A percentile compares a stretch with the other conserved stretches of the same genome.
Evolutionary conservation across 129 eudicot species (phyloP).

Genomic region (Artemisia tridentata): DNA sequence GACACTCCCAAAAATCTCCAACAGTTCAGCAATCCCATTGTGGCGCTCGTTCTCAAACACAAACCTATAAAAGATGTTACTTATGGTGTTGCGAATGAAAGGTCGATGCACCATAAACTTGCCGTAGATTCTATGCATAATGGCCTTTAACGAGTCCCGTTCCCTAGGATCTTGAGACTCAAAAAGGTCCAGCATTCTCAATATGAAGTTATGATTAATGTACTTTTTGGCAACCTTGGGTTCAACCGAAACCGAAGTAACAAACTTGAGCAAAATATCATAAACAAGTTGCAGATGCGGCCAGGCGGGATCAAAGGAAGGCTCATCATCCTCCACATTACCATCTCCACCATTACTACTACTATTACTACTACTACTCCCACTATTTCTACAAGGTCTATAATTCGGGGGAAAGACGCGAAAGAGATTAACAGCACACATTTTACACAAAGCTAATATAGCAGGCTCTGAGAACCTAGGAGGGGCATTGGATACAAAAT

Average conservation of each 20-base stretch:
- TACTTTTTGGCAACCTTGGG: constrained; percentile 86
- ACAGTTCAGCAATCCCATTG: constrained; percentile 82
- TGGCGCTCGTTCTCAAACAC: constrained; percentile 71
- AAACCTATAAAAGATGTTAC: constrained; percentile 69
- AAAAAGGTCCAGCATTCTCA: constrained; percentile 63
- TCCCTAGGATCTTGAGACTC: constrained; percentile 92
- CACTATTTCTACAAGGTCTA: constrained; percentile 33
- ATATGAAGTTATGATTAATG: constrained; percentile 64
- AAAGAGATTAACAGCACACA: constrained; percentile 84
- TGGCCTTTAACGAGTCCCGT: constrained; percentile 73
- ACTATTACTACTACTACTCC: constrained; percentile 33
- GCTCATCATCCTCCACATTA: constrained; percentile 74
- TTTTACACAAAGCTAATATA: constrained; percentile 76
- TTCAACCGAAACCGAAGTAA: constrained; percentile 69
- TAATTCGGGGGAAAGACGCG: constrained; percentile 75
- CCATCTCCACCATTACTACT: constrained; percentile 33
- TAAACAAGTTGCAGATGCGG: constrained; percentile 84
- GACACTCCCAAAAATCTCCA: constrained; percentile 94
- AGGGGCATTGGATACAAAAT: constrained; percentile 66
- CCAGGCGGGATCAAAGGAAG: constrained; percentile 91
- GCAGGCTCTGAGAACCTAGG: constrained; percentile 82
- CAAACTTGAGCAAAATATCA: constrained; percentile 76
- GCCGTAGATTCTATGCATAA: constrained; percentile 80
- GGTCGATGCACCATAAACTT: constrained; percentile 91
- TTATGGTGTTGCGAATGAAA: constrained; percentile 59